These are phyloP conservation scores for Potentilla sterilis DNA, from an alignment of 306 rosid genomes.

Conservation along the genomic window DNA sequence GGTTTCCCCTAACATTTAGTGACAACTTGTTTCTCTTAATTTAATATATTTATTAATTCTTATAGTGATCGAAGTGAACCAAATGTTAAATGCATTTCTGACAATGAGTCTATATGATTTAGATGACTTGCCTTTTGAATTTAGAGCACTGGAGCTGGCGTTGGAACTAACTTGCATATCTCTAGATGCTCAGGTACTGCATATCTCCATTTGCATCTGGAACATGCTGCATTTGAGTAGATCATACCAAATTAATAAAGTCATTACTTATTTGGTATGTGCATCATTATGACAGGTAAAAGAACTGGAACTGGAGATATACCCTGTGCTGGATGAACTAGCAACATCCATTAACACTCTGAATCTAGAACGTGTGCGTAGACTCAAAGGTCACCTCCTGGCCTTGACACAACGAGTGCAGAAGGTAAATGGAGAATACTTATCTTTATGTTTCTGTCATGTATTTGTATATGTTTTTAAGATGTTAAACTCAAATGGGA, in stretches of 20 bases:
- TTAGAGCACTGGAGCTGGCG: constrained; percentile 89
- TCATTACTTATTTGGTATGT: neutral
- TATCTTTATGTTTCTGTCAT: neutral
- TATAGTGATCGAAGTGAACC: neutral
- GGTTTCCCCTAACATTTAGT: neutral
- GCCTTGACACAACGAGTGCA: constrained; percentile 92
- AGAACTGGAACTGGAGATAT: constrained; percentile 69
- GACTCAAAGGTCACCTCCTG: constrained; percentile 94
- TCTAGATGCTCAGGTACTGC: constrained; percentile 81
- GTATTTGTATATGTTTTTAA: neutral
- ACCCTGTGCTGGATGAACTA: constrained; percentile 87
- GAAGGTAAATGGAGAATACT: constrained; percentile 49
- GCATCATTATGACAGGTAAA: constrained; percentile 55
- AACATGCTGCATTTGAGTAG: neutral
- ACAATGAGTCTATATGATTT: constrained; percentile 40
- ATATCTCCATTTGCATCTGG: neutral
- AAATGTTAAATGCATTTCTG: constrained; percentile 29
- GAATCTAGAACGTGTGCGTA: constrained; percentile 88
- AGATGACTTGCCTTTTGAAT: constrained; percentile 93
- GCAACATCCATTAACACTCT: constrained; percentile 73
- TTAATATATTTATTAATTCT: neutral
- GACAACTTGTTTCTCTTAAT: neutral
- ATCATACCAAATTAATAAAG: neutral
- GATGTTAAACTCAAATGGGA: neutral
- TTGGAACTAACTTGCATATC: constrained; percentile 87